Evolutionary conservation across 1,284 basidiomycete genomes (phyloP), one percentile per base, ranked within the genome.

Genomic region (Apiotrichum veenhuisii): DNA sequence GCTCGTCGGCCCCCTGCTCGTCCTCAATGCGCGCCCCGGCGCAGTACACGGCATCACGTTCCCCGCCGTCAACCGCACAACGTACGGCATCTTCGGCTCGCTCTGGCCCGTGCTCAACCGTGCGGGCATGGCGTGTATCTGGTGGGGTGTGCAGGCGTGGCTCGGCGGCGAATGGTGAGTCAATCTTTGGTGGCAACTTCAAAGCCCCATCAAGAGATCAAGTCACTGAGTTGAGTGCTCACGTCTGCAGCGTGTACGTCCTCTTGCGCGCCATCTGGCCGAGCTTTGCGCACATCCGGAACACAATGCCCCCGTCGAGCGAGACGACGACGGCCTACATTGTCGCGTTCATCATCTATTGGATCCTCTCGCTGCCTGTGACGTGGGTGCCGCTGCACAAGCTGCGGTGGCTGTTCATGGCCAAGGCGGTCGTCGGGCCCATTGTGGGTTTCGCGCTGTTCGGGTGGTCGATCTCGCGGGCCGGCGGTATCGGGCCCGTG

Each of bases 261-360:
- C 84, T 89, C 81, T 76, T 87, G 52, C 81, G 83, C 50, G 81
- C 84, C 14, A 88, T 88, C 77, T 90, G 83, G 83, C 88, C 84
- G 2, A 83, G 82, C 52, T 84, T 87, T 44, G 82, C 85, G 55
- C 79, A 82, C 59, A 85, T 91, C 53, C 84, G 81, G 36, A 89
- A 89, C 77, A 77, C 80, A 38, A 79, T 91, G 65, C 85, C 88
- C 14, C 83, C 79, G 18, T 85, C 83, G 10, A 84, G 87, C 50
- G 70, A 71, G 53, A 72, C 69, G 25, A 73, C 71, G 9, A 64
- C 68, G 15, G 71, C 70, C 30, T 71, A 70, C 59, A 54, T 73
- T 65, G 77, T 91, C 75, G 84, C 84, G 62, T 94, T 93, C 82
- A 86, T 92, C 80, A 79, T 94, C 60, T 94, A 91, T 80, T 91